phyloP scores from a whole-genome alignment of 2,329 filamentous ascomycete genomes.

The Celoporthe dispersa region DNA sequence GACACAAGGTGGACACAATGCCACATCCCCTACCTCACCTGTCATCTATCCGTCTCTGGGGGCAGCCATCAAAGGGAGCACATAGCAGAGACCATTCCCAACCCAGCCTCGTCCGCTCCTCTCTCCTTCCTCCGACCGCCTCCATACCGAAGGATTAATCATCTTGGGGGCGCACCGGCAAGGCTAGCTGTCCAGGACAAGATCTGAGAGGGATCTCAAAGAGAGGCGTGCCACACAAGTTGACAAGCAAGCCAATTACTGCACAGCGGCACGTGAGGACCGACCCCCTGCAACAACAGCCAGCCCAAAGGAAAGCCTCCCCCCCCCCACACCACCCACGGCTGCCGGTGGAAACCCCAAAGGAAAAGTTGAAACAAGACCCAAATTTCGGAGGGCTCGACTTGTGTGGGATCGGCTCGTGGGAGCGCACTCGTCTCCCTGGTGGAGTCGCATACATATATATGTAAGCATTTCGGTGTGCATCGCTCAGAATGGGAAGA shows the following conservation, averaged over 20 bases:
- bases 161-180: background rate
- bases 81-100: too few relatives aligned
- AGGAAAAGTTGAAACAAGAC: slow-evolving; percentile 1
- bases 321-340: background rate
- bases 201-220: background rate
- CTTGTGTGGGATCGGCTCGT: background rate
- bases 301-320: background rate
- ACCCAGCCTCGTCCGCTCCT: too few relatives aligned
- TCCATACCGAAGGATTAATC: background rate
- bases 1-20: too few relatives aligned
- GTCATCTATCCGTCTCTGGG: too few relatives aligned
- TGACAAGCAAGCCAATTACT: background rate
- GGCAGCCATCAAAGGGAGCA: too few relatives aligned
- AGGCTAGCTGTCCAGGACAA: background rate
- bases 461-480: background rate
- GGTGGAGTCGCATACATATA: background rate
- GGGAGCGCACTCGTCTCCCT: background rate
- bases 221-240: background rate
- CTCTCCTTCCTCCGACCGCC: too few relatives aligned
- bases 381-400: background rate
- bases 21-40: too few relatives aligned
- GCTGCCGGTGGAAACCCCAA: background rate
- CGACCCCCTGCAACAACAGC: too few relatives aligned
- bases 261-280: too few relatives aligned
- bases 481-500: background rate